Evolutionary conservation across 306 rosid genomes (phyloP), one percentile per base, ranked within the genome.

Genomic region (Rosa multiflora): DNA sequence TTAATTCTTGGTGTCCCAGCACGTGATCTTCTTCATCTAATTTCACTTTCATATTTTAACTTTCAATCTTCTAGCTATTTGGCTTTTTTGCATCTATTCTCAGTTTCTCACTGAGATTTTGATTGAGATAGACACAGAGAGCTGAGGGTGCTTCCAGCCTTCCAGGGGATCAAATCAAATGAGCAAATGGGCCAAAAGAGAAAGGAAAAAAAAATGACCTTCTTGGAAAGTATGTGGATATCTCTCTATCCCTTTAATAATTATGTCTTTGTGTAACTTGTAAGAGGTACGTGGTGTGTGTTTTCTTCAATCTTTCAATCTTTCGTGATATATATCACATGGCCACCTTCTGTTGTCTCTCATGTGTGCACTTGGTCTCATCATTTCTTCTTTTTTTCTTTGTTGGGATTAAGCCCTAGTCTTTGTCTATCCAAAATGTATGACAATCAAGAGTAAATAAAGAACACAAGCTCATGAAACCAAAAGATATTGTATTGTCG

Each of bases 281-380:
- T 15, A 7, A 43, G 55, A 42, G 32, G 35, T 23, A 23, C 26
- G 26, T 47, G 32, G 59, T 29, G 35, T 9, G 44, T 64, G 35
- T 76, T 52, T 26, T 10, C 9, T 26, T 76, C 67, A 26, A 62
- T 29, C 40, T 55, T 26, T 44, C 44, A 15, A 26, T 61, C 44
- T 76, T 46, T 62, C 35, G 5, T 75, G 7, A 66, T 37, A 23
- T 23, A 17, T 17, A 66, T 87, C 93, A 88, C 96, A 83, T 82
- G 96, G 83, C 32, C 86, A 87, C 88, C 86, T 84, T 87, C 89
- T 82, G 71, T 79, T 87, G 85, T 85, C 88, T 85, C 88, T 80
- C 91, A 79, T 86, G 87, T 78, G 76, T 84, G 61, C 83, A 61
- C 62, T 48, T 46, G 71, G 73, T 4, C 82, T 83, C 83, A 83